Percentiles rank a stretch among this genome's conserved stretches.
Evolutionary conservation across 768 basidiomycete genomes (phyloP).

Genomic region (Amanita pseudoporphyria): DNA sequence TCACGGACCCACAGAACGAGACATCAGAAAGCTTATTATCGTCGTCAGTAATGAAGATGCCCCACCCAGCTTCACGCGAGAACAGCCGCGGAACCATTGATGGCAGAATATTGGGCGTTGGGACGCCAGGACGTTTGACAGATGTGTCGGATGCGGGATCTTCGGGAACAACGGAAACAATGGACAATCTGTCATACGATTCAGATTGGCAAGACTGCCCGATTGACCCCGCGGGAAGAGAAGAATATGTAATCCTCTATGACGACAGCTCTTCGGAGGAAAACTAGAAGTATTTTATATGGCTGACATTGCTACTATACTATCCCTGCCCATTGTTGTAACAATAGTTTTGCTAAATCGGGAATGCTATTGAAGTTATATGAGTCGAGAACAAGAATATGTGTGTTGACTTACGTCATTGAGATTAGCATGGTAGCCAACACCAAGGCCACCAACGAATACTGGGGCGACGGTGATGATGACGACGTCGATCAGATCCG

Average conservation of each 20-base stretch:
- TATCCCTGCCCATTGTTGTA: conserved; percentile 22
- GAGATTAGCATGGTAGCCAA: conserved; percentile 37
- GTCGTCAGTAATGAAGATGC: conserved; percentile 66
- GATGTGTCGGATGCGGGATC: conserved; percentile 11
- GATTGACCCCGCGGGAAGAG: conserved; percentile 6
- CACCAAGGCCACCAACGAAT: conserved; percentile 67
- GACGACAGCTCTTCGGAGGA: conserved; percentile 55
- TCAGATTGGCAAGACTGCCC: conserved; percentile 4
- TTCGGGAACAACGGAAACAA: neutral
- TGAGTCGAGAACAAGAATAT: neutral
- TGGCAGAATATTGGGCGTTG: neutral
- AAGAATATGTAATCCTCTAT: conserved; percentile 67
- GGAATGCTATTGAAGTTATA: conserved; percentile 2
- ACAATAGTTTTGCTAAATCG: conserved; percentile 20
- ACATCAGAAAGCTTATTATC: conserved; percentile 49
- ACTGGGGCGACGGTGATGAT: conserved; percentile 83
- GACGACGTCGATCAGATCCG: conserved; percentile 52
- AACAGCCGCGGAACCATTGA: conserved; percentile 11
- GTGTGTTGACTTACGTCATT: conserved; percentile 10
- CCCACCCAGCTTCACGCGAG: conserved; percentile 24
- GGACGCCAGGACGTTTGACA: conserved; percentile 1
- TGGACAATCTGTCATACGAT: conserved; percentile 15
- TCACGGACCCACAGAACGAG: conserved; percentile 38
- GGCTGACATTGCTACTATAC: conserved; percentile 5
- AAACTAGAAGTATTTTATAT: conserved; percentile 18